Conservation (phyloP, 2,329 filamentous ascomycete species). For the Sodiomyces alkalinus region DNA sequence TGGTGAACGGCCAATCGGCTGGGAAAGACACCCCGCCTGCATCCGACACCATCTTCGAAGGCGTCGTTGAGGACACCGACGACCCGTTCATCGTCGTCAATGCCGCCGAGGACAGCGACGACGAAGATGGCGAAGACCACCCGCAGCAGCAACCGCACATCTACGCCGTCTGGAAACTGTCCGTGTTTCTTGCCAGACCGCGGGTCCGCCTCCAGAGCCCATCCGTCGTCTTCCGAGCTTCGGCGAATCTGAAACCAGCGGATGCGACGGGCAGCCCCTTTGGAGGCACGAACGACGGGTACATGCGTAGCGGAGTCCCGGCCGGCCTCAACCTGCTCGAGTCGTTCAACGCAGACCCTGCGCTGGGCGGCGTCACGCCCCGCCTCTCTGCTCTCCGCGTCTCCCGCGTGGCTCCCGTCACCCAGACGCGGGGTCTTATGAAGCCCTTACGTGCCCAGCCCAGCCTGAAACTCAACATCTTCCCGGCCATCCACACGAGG, state of each 20-base stretch:
- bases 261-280: slow-evolving; percentile 21
- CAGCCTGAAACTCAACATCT: slow-evolving; percentile 46
- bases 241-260: slow-evolving; percentile 42
- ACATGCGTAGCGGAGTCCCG: slow-evolving; percentile 53
- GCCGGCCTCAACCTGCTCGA: slow-evolving; percentile 65
- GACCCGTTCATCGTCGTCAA: slow-evolving; percentile 36
- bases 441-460: slow-evolving; percentile 50
- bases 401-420: slow-evolving; percentile 55
- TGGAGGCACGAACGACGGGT: slow-evolving; percentile 39
- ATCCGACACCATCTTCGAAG: slow-evolving; percentile 46
- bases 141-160: slow-evolving; percentile 21
- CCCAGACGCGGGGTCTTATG: slow-evolving; percentile 43
- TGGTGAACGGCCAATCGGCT: slow-evolving; percentile 38
- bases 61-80: slow-evolving; percentile 30
- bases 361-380: slow-evolving; percentile 44
- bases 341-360: slow-evolving; percentile 52
- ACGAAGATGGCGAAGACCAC: slow-evolving; percentile 11
- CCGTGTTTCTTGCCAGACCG: slow-evolving; percentile 42
- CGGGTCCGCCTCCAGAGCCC: slow-evolving; percentile 52
- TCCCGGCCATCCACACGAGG: slow-evolving; percentile 56
- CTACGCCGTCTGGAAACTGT: slow-evolving; percentile 44
- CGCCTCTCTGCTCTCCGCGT: slow-evolving; percentile 60
- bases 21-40: slow-evolving; percentile 31
- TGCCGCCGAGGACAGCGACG: slow-evolving; percentile 16
- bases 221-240: slow-evolving; percentile 48